These are phyloP conservation scores for Oryza rufipogon DNA, from an alignment of 176 grass and related monocot species.

Conservation along the genomic window DNA sequence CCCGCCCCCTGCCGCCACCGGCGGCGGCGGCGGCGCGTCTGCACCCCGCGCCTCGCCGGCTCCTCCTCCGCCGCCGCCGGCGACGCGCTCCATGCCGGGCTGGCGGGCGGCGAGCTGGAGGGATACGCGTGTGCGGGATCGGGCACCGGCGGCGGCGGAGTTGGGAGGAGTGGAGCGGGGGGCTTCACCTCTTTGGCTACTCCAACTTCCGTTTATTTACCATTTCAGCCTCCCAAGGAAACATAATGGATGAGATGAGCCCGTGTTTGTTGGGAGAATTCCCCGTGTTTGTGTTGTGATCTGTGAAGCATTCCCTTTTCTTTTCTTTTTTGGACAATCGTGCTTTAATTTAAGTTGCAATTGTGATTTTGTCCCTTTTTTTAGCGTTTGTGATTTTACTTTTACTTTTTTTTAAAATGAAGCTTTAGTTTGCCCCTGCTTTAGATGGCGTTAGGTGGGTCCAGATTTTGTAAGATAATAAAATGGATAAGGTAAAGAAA, in stretches of 20 bases:
- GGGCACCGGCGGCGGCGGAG: background rate
- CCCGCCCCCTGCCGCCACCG: background rate
- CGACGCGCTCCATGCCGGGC: slow-evolving; percentile 36
- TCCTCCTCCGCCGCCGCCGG: background rate
- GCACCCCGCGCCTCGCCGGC: slow-evolving; percentile 35
- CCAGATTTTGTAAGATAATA: too few species aligned
- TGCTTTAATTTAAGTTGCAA: too few species aligned
- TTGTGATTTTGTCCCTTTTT: too few species aligned
- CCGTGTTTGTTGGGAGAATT: background rate
- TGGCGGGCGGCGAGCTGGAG: background rate
- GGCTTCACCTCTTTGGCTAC: slow-evolving; percentile 1
- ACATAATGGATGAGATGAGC: background rate
- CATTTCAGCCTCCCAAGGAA: background rate
- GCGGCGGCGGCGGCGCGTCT: background rate
- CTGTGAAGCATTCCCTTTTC: too few species aligned
- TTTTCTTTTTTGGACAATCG: too few species aligned
- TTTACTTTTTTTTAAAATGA: too few species aligned
- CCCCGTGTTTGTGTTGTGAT: background rate
- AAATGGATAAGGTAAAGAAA: too few species aligned
- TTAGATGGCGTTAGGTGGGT: too few species aligned
- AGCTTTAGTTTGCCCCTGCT: too few species aligned
- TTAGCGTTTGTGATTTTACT: too few species aligned
- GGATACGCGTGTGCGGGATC: background rate
- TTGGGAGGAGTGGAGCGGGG: background rate
- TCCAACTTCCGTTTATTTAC: background rate